Evolutionary conservation across 352 stramenopile species (phyloP).

Genomic region (Phytophthora palmivora): DNA sequence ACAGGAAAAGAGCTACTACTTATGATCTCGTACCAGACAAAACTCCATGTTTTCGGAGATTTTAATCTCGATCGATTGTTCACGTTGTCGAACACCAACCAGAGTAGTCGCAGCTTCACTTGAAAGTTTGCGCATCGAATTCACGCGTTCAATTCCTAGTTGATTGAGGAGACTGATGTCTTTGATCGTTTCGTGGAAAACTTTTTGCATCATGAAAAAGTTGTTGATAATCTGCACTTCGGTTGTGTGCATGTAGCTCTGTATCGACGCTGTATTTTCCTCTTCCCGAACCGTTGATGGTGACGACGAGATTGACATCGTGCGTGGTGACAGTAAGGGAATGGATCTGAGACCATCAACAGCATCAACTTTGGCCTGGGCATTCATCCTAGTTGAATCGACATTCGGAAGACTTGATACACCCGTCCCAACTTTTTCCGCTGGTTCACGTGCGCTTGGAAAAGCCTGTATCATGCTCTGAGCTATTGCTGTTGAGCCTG

Average conservation of each 20-base stretch:
- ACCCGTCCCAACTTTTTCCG: neutral
- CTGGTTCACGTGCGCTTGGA: slow-evolving; percentile 1
- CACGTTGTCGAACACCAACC: slow-evolving; percentile 7
- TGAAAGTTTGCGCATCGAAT: slow-evolving; percentile 7
- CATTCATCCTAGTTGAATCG: neutral
- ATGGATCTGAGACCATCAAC: slow-evolving; percentile 1
- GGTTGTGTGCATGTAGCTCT: slow-evolving; percentile 11
- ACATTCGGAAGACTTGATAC: neutral
- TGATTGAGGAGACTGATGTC: slow-evolving; percentile 54
- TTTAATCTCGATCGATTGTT: slow-evolving; percentile 37
- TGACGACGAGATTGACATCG: neutral
- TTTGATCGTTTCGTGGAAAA: slow-evolving; percentile 52
- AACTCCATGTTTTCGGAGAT: slow-evolving; percentile 51
- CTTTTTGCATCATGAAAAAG: slow-evolving; percentile 54
- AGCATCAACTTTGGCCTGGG: neutral
- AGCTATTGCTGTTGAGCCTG: neutral
- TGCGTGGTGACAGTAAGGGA: neutral
- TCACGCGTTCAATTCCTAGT: slow-evolving; percentile 39
- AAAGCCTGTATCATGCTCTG: slow-evolving; percentile 16
- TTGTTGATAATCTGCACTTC: slow-evolving; percentile 54
- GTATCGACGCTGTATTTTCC: neutral
- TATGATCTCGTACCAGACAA: slow-evolving; percentile 38
- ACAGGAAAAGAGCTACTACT: neutral
- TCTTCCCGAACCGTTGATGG: slow-evolving; percentile 7
- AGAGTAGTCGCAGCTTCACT: slow-evolving; percentile 4